Conservation (phyloP, 805 yeast species). For the Clavispora carvajalis region DNA sequence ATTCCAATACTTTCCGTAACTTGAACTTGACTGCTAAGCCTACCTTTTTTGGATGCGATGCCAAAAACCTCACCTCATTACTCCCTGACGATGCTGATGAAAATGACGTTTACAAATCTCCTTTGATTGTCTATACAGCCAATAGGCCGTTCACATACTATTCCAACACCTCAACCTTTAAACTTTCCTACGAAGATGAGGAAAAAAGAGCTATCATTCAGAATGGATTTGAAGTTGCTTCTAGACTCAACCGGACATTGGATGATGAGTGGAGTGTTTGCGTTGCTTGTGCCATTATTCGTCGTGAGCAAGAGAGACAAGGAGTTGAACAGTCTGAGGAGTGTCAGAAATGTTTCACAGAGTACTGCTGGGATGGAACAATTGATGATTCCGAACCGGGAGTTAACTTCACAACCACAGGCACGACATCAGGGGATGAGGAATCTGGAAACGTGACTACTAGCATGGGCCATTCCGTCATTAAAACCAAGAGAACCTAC, state of each 20-base stretch:
- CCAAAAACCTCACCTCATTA: conserved; percentile 18
- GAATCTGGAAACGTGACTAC: conserved; percentile 17
- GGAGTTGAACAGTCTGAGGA: conserved; percentile 58
- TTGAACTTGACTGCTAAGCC: conserved; percentile 20
- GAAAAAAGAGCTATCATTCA: conserved; percentile 21
- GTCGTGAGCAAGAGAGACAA: conserved; percentile 69
- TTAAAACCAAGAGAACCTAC: conserved; percentile 5
- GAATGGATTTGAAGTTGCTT: conserved; percentile 25
- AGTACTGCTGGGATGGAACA: conserved; percentile 72
- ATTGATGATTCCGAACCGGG: conserved; percentile 12
- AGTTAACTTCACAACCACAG: conserved; percentile 37
- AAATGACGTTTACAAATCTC: conserved; percentile 12
- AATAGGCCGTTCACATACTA: conserved; percentile 25
- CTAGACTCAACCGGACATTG: conserved; percentile 51
- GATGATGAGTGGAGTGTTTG: conserved; percentile 70
- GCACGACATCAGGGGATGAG: conserved; percentile 26
- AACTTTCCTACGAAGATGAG: conserved; percentile 20
- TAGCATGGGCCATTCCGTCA: conserved; percentile 14
- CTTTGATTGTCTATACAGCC: conserved; percentile 26
- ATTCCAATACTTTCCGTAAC: conserved; percentile 14
- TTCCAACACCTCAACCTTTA: conserved; percentile 25
- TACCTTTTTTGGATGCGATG: conserved; percentile 25
- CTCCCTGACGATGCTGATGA: conserved; percentile 12
- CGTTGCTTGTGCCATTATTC: conserved; percentile 76
- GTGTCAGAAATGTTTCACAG: conserved; percentile 64